phyloP scores from a whole-genome alignment of 306 rosid species.

The Ochetophila trinervis region DNA sequence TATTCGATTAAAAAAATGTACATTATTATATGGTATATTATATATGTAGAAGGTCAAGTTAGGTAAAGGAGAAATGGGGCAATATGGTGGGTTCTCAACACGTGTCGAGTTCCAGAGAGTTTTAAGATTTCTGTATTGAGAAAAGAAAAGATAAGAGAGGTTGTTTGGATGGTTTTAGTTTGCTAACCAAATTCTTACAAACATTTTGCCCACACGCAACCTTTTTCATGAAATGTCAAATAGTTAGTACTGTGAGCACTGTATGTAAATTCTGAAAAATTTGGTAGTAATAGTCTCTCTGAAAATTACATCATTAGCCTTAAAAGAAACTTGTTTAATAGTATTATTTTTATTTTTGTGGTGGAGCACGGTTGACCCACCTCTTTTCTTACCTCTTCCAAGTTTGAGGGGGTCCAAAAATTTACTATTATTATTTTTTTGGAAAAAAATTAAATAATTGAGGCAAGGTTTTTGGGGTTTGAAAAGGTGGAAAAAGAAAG shows the following conservation, averaged over 20 bases:
- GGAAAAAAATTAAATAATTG: background rate
- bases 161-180: constrained; percentile 26
- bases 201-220: constrained; percentile 41
- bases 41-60: constrained; percentile 25
- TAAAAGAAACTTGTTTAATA: no score
- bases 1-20: background rate
- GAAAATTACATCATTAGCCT: background rate
- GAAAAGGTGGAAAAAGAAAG: constrained; percentile 2
- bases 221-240: constrained; percentile 18
- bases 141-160: constrained; percentile 1
- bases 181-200: constrained; percentile 27
- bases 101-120: constrained; percentile 15
- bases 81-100: constrained; percentile 23
- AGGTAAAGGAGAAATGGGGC: constrained; percentile 31
- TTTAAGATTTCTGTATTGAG: background rate
- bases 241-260: background rate
- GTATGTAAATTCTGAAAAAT: background rate
- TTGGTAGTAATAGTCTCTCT: background rate
- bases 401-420: constrained; percentile 10
- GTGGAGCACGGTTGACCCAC: constrained; percentile 20
- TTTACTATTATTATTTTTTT: background rate
- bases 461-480: background rate
- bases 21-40: constrained; percentile 6
- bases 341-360: background rate
- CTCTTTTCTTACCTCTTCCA: constrained; percentile 10